Base-by-base conservation (phyloP, 1,284 basidiomycete species). In the Boletellus sp. region DNA sequence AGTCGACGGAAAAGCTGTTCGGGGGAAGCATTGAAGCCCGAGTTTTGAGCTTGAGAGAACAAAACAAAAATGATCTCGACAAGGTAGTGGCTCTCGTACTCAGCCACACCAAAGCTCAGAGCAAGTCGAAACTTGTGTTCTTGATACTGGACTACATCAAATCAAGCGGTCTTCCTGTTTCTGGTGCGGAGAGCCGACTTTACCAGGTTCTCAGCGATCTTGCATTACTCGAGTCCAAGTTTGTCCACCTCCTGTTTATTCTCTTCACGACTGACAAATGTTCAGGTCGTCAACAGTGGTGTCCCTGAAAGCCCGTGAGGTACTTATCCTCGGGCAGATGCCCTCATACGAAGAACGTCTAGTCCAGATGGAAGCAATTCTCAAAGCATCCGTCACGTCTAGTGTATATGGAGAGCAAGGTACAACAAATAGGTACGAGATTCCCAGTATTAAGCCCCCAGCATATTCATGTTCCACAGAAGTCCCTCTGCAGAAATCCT, bases 291-390 rank as follows among this genome's bases (percentile, higher is more conserved):
- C 93, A 12, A 89, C 85, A 40, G 80, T 86, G 61, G 94, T 97
- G 47, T 85, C 95, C 3, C 77, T 99, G 63, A 99, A 97, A 74
- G 96, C 97, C 44, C 90, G 97, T 48, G 97, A 99, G 74, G 97
- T 98, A 11, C 81, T 97, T 55, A 97, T 99, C 63, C 81, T 91
- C 32, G 93, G 93, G 48, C 92, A 96, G 69, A 89, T 99, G 82
- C 97, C 97, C 15, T 97, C 93, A 35, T 95, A 94, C 66, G 93
- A 96, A 65, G 97, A 99, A 70, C 90, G 97, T 57, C 77, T 86
- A 49, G 76, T 83, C 24, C 97, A 99, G 73, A 96, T 99, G 89
- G 95, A 97, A 76, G 78, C 84, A 28, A 91, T 99, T 51, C 81
- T 99, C 50, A 93, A 90, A 71, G 80, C 87, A 37, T 91, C 96